Evolutionary conservation across 2,329 filamentous ascomycete species (phyloP).

Genomic region (Boeremia lycopersici): DNA sequence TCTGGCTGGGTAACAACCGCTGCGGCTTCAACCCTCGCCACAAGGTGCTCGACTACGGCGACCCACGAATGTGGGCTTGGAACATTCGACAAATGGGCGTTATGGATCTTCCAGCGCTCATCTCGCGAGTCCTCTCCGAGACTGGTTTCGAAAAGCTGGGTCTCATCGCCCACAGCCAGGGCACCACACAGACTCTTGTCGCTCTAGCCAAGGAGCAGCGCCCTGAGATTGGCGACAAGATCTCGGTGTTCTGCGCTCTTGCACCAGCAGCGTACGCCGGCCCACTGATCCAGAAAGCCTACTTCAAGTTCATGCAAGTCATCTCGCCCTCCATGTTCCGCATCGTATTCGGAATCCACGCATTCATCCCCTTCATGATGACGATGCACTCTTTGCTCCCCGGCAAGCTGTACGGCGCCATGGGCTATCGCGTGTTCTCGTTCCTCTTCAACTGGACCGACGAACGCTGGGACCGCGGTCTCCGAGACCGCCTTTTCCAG

Average conservation of each 20-base stretch:
- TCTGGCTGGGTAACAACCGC: constrained; percentile 94
- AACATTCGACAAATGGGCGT: constrained; percentile 94
- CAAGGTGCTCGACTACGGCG: constrained; percentile 68
- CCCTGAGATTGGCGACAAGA: constrained; percentile 78
- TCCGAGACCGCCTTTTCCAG: constrained; percentile 85
- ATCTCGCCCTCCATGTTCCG: constrained; percentile 79
- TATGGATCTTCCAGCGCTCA: constrained; percentile 81
- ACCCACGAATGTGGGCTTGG: constrained; percentile 96
- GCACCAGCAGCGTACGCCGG: constrained; percentile 92
- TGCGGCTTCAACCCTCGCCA: constrained; percentile 85
- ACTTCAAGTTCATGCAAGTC: constrained; percentile 88
- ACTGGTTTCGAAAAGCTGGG: constrained; percentile 84
- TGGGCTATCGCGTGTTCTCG: constrained; percentile 88
- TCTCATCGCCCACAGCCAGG: constrained; percentile 86
- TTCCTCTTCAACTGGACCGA: constrained; percentile 92
- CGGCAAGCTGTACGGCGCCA: constrained; percentile 72
- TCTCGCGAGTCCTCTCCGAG: constrained; percentile 78
- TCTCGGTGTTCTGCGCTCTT: constrained; percentile 89
- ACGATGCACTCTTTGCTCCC: constrained; percentile 73
- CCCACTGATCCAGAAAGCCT: constrained; percentile 81
- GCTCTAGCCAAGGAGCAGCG: constrained; percentile 88
- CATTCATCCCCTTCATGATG: constrained; percentile 95
- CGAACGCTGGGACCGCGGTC: constrained; percentile 77
- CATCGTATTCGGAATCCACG: constrained; percentile 85
- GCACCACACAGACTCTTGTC: constrained; percentile 86